phyloP scores from a whole-genome alignment of 768 basidiomycete species.

The Suillus tomentosus region DNA sequence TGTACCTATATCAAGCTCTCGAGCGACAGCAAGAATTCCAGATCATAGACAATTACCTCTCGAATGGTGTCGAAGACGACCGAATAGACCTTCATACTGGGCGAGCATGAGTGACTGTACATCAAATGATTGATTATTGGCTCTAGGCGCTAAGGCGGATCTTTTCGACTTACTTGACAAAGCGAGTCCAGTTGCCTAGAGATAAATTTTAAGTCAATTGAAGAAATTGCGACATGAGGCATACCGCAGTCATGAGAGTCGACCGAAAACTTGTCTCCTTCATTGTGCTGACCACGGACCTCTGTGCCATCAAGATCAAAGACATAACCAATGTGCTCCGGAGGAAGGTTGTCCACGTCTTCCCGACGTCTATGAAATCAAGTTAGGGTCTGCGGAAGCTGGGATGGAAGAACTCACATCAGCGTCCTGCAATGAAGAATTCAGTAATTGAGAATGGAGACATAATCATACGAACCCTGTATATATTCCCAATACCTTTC shows the following conservation, averaged over 20 bases:
- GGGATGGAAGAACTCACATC: constrained; percentile 38
- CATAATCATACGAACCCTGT: constrained; percentile 52
- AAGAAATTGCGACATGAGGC: constrained; percentile 18
- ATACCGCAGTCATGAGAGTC: constrained; percentile 54
- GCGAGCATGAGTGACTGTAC: constrained; percentile 67
- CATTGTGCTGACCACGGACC: constrained; percentile 35
- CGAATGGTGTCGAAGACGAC: constrained; percentile 66
- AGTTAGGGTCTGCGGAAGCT: constrained; percentile 1
- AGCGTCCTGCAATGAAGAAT: constrained; percentile 38
- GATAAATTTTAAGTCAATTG: constrained; percentile 11
- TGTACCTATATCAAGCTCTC: constrained; percentile 43
- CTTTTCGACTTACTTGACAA: constrained; percentile 57
- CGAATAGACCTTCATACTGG: constrained; percentile 57
- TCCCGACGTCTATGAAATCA: constrained; percentile 41
- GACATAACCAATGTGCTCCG: constrained; percentile 46
- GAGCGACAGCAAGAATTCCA: neutral
- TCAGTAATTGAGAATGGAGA: constrained; percentile 9
- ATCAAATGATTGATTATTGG: constrained; percentile 11
- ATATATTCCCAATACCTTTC: constrained; percentile 68
- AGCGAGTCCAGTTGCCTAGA: constrained; percentile 76
- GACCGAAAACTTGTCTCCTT: constrained; percentile 49
- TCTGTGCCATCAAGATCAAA: constrained; percentile 69
- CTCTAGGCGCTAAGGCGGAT: neutral
- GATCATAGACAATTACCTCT: constrained; percentile 38
- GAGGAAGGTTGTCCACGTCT: constrained; percentile 40